Percentiles rank a stretch among this genome's conserved stretches.
phyloP scores from a whole-genome alignment of 2,329 filamentous ascomycete species.

The Neoscytalidium dimidiatum region DNA sequence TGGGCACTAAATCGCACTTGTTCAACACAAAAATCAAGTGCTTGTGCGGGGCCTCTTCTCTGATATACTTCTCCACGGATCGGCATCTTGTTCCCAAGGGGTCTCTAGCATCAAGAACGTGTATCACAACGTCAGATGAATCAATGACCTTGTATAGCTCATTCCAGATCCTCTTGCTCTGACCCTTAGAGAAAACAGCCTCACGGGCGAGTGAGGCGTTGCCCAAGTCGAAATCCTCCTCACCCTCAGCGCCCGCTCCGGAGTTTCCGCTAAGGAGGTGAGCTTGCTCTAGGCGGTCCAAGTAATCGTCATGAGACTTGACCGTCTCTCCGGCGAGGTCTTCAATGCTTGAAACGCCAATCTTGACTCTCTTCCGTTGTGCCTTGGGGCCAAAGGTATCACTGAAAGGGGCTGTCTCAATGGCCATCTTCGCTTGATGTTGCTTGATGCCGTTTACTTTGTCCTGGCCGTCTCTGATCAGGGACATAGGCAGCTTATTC shows the following conservation, averaged over 20 bases:
- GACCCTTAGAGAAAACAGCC: slow-evolving; percentile 90
- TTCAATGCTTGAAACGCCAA: slow-evolving; percentile 77
- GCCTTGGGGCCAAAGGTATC: slow-evolving; percentile 93
- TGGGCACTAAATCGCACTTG: slow-evolving; percentile 91
- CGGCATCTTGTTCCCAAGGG: slow-evolving; percentile 87
- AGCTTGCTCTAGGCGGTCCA: slow-evolving; percentile 77
- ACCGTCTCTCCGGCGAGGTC: slow-evolving; percentile 80
- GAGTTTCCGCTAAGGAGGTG: slow-evolving; percentile 73
- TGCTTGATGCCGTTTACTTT: slow-evolving; percentile 80
- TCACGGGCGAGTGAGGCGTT: slow-evolving; percentile 49
- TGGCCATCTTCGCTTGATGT: slow-evolving; percentile 89
- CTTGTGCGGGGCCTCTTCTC: slow-evolving; percentile 92
- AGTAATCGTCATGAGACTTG: slow-evolving; percentile 78
- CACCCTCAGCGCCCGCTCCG: slow-evolving; percentile 55
- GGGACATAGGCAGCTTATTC: slow-evolving; percentile 94
- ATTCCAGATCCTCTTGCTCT: slow-evolving; percentile 81
- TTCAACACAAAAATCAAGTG: slow-evolving; percentile 88
- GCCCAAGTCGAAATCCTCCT: slow-evolving; percentile 36
- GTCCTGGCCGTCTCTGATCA: slow-evolving; percentile 77
- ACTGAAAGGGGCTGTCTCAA: slow-evolving; percentile 82
- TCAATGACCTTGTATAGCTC: slow-evolving; percentile 95
- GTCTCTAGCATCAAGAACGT: slow-evolving; percentile 87
- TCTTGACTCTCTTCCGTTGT: slow-evolving; percentile 88
- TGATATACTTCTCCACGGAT: slow-evolving; percentile 90
- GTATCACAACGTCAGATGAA: slow-evolving; percentile 94